Conservation (phyloP, 306 rosid genomes). For the Malus sieversii region DNA sequence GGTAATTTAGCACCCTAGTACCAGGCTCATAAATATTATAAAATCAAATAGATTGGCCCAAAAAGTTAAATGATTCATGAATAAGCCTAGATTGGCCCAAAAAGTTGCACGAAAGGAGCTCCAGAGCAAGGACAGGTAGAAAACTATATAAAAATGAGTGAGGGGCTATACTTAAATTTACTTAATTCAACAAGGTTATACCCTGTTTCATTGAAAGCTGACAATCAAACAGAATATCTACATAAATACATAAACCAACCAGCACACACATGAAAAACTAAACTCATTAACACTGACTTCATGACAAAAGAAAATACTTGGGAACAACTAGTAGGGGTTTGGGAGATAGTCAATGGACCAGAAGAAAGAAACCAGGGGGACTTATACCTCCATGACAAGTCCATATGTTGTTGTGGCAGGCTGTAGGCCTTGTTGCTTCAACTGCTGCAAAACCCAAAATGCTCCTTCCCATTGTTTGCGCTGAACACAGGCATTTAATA, state of each 20-base stretch:
- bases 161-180: background rate
- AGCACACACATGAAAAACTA: background rate
- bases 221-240: background rate
- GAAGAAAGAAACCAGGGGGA: slow-evolving; percentile 18
- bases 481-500: slow-evolving; percentile 77
- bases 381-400: slow-evolving; percentile 88
- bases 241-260: background rate
- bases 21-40: background rate
- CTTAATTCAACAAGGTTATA: background rate
- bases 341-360: background rate
- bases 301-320: background rate
- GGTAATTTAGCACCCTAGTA: background rate
- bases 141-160: background rate
- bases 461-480: slow-evolving; percentile 93
- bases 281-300: background rate
- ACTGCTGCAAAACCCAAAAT: slow-evolving; percentile 91
- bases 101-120: background rate
- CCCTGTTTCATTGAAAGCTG: background rate
- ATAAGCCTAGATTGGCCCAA: background rate
- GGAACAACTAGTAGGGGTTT: background rate
- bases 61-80: background rate
- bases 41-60: background rate
- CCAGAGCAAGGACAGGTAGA: background rate
- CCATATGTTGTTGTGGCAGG: slow-evolving; percentile 72
- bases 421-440: slow-evolving; percentile 46